Percentiles rank a stretch among this genome's conserved stretches.
These are phyloP conservation scores for Hypoxylon perforatum DNA, from an alignment of 495 filamentous ascomycete genomes.

Conservation along the genomic window DNA sequence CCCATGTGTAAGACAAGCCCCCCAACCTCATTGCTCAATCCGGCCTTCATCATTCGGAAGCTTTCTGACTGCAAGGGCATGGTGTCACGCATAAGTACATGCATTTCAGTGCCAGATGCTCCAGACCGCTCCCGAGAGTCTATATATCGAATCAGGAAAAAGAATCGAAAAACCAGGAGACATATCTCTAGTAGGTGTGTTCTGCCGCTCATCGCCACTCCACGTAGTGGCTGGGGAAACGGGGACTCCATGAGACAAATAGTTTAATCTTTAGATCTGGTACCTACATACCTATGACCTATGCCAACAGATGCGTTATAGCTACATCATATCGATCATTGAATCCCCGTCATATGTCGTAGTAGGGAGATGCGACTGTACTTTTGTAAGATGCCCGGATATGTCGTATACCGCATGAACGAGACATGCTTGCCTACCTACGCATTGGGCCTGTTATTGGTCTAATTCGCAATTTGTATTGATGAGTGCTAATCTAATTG, in stretches of 20 bases:
- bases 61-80: conserved; percentile 11
- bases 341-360: neutral
- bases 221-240: neutral
- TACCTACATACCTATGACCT: neutral
- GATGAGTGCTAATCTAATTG: conserved; percentile 25
- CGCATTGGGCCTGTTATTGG: conserved; percentile 17
- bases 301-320: neutral
- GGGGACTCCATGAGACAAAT: neutral
- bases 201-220: neutral
- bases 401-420: conserved; percentile 29
- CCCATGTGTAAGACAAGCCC: conserved; percentile 6
- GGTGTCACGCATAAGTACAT: conserved; percentile 9
- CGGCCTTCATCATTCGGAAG: neutral
- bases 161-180: conserved; percentile 17
- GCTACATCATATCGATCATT: neutral
- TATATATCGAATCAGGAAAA: conserved; percentile 10
- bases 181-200: neutral
- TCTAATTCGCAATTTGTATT: conserved; percentile 7
- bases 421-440: conserved; percentile 17
- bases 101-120: conserved; percentile 6
- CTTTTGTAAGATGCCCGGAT: neutral
- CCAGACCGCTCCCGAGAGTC: conserved; percentile 16
- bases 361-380: neutral
- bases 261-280: neutral
- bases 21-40: conserved; percentile 9